These are phyloP conservation scores for Papiliotrema laurentii DNA, from an alignment of 1,284 basidiomycete genomes.

Conservation along the genomic window DNA sequence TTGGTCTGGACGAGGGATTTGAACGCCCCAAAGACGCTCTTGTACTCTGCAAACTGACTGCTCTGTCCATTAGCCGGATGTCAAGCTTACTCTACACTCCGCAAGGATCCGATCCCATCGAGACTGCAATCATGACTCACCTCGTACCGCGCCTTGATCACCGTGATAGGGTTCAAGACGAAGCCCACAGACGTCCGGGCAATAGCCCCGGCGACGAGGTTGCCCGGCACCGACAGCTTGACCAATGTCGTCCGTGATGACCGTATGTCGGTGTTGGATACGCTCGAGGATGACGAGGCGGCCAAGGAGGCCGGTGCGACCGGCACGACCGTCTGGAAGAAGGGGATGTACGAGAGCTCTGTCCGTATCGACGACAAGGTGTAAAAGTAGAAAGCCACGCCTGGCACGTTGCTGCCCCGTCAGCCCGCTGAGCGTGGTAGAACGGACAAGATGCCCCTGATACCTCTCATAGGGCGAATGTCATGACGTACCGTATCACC, in stretches of 20 bases:
- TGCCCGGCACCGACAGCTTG: slow-evolving; percentile 71
- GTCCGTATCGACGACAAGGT: slow-evolving; percentile 73
- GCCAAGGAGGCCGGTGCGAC: slow-evolving; percentile 3
- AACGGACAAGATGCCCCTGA: background rate
- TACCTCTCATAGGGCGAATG: background rate
- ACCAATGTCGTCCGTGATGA: slow-evolving; percentile 55
- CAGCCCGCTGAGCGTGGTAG: background rate
- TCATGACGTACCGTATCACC: slow-evolving; percentile 58
- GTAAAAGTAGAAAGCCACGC: slow-evolving; percentile 89
- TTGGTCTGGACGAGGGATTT: slow-evolving; percentile 58
- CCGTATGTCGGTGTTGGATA: slow-evolving; percentile 13
- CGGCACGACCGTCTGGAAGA: slow-evolving; percentile 15
- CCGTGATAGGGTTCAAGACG: slow-evolving; percentile 84
- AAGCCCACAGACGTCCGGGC: slow-evolving; percentile 83
- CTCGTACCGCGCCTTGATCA: slow-evolving; percentile 93
- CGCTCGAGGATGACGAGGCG: slow-evolving; percentile 3
- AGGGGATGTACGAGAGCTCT: slow-evolving; percentile 48
- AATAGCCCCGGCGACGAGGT: slow-evolving; percentile 82
- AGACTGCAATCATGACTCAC: slow-evolving; percentile 51
- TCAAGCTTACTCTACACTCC: background rate
- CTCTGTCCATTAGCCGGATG: slow-evolving; percentile 54
- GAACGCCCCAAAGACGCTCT: slow-evolving; percentile 61
- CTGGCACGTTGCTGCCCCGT: slow-evolving; percentile 73
- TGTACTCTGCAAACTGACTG: slow-evolving; percentile 66
- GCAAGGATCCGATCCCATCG: background rate